Conservation (phyloP, 257 asterid species). For the Solanum paucissectum region DNA sequence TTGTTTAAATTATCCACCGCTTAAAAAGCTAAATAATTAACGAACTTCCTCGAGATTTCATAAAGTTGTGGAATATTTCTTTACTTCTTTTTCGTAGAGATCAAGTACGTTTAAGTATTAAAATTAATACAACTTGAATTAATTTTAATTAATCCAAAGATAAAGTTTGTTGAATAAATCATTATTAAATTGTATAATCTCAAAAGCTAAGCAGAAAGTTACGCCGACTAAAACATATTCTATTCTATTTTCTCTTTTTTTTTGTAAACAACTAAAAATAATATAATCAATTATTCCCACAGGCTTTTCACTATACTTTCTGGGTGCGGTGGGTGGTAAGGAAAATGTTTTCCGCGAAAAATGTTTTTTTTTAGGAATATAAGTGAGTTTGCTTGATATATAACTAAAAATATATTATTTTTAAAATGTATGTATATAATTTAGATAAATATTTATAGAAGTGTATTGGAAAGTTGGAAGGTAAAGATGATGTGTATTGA, state of each 20-base stretch:
- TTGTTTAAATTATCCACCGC: neutral
- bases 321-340: neutral
- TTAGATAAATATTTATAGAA: neutral
- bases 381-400: no score
- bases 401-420: no score
- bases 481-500: neutral
- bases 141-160: neutral
- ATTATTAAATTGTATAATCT: neutral
- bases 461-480: neutral
- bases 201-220: neutral
- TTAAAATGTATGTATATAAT: neutral
- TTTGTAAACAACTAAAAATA: neutral
- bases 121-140: neutral
- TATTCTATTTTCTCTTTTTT: neutral
- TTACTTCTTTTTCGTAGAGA: neutral
- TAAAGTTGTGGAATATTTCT: conserved; percentile 4
- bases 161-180: neutral
- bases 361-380: no score
- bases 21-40: neutral
- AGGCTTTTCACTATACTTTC: neutral
- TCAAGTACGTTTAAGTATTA: neutral
- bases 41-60: neutral
- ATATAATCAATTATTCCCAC: neutral
- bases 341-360: no score
- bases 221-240: neutral